Evolutionary conservation across 257 asterid species (phyloP).

Genomic region (Thymus mandschuricus): DNA sequence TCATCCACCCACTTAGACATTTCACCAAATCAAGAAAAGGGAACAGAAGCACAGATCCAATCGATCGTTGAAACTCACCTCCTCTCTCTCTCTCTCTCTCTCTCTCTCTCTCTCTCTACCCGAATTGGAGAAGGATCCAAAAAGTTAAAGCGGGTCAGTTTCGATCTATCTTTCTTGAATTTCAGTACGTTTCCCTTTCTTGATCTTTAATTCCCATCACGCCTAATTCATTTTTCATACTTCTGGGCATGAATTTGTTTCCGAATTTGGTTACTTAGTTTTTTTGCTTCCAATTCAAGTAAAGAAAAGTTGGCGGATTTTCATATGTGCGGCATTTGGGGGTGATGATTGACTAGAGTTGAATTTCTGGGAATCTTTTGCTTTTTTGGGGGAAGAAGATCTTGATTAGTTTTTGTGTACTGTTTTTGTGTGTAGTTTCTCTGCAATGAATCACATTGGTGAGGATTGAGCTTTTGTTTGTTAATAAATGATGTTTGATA

Average conservation of each 20-base stretch:
- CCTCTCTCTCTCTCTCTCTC: background rate
- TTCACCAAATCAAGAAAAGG: slow-evolving; percentile 23
- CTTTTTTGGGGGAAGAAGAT: slow-evolving; percentile 9
- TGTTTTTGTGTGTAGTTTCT: slow-evolving; percentile 18
- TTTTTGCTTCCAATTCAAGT: slow-evolving; percentile 22
- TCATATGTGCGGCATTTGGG: background rate
- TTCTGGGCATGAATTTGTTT: slow-evolving; percentile 7
- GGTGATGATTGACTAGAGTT: slow-evolving; percentile 26
- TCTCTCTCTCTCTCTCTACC: slow-evolving; percentile 1
- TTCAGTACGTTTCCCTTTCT: slow-evolving; percentile 18
- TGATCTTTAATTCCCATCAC: slow-evolving; percentile 25
- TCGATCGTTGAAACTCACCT: background rate
- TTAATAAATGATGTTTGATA: slow-evolving; percentile 11
- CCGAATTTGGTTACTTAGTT: background rate
- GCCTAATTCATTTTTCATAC: background rate
- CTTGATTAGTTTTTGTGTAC: slow-evolving; percentile 28
- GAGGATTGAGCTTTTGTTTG: slow-evolving; percentile 17
- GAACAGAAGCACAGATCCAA: slow-evolving; percentile 31
- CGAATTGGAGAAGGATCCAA: background rate
- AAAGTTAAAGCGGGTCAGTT: slow-evolving; percentile 29
- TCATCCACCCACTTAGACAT: slow-evolving; percentile 27
- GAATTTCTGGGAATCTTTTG: slow-evolving; percentile 21
- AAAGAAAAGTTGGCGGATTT: slow-evolving; percentile 1
- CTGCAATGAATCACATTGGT: slow-evolving; percentile 18
- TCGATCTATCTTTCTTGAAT: slow-evolving; percentile 27